Percentiles rank a stretch among this genome's conserved stretches.
Evolutionary conservation across 2,329 filamentous ascomycete genomes (phyloP).

Genomic region (Mycocentrospora acerina): DNA sequence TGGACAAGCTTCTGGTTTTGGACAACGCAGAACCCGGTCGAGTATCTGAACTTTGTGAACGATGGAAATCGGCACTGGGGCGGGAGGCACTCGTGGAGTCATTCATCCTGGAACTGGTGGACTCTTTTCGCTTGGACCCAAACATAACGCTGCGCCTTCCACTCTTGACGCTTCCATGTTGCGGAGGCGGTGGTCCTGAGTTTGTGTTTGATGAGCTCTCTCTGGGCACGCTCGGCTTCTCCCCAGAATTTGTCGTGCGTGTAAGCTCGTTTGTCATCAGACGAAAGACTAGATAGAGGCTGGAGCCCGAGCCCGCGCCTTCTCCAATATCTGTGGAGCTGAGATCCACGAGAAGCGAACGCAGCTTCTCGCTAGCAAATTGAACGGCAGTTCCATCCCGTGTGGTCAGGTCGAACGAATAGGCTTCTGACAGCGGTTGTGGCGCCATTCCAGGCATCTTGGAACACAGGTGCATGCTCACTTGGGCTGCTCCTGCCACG

Average conservation of each 20-base stretch:
- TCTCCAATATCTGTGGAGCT: slow-evolving; percentile 73
- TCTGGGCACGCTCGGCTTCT: slow-evolving; percentile 30
- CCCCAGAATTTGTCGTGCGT: slow-evolving; percentile 26
- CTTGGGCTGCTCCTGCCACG: slow-evolving; percentile 67
- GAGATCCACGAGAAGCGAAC: slow-evolving; percentile 85
- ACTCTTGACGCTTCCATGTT: slow-evolving; percentile 42
- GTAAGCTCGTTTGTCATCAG: slow-evolving; percentile 63
- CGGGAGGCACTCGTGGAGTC: slow-evolving; percentile 5
- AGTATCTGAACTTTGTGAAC: slow-evolving; percentile 23
- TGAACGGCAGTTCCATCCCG: slow-evolving; percentile 70
- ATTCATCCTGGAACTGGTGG: slow-evolving; percentile 22
- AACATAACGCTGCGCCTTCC: slow-evolving; percentile 64
- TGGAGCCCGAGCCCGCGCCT: slow-evolving; percentile 64
- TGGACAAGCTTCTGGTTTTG: slow-evolving; percentile 29
- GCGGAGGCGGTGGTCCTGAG: slow-evolving; percentile 30
- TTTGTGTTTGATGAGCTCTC: slow-evolving; percentile 28
- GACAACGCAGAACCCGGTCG: slow-evolving; percentile 32
- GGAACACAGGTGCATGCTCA: slow-evolving; percentile 76
- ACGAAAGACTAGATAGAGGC: slow-evolving; percentile 82
- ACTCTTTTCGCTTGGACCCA: slow-evolving; percentile 58
- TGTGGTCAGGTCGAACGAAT: slow-evolving; percentile 73
- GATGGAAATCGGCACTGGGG: slow-evolving; percentile 17
- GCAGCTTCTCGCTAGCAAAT: slow-evolving; percentile 67
- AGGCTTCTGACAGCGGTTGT: slow-evolving; percentile 77
- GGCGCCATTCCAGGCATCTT: slow-evolving; percentile 66